Conservation (phyloP, 208 protist genomes). For the Novymonas esmeraldas region DNA sequence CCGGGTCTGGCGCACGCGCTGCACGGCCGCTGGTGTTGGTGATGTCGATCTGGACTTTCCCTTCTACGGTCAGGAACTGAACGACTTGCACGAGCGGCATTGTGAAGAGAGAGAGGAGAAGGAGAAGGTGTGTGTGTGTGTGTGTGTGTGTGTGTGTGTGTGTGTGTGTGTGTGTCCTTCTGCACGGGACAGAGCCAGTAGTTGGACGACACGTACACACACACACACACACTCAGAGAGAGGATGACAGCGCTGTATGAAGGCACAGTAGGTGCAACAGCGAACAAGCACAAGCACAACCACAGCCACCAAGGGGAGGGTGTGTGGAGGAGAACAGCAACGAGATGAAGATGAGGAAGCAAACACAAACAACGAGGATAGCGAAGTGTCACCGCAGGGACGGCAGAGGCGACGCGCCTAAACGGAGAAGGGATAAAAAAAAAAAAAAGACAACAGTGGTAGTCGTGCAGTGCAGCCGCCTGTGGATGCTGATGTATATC, state of each 20-base stretch:
- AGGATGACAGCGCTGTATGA: background rate
- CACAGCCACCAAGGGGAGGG: too few species aligned
- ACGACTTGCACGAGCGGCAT: constrained; percentile 40
- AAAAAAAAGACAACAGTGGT: too few species aligned
- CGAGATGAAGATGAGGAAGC: constrained; percentile 3
- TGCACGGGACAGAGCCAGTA: too few species aligned
- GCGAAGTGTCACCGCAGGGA: too few species aligned
- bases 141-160: background rate
- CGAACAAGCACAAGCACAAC: too few species aligned
- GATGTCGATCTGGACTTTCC: constrained; percentile 37
- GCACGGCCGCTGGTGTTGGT: constrained; percentile 33
- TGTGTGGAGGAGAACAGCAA: constrained; percentile 2
- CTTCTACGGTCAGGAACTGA: constrained; percentile 37
- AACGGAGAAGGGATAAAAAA: too few species aligned
- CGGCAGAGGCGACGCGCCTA: too few species aligned
- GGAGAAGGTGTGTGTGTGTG: background rate
- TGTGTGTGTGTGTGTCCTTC: too few species aligned
- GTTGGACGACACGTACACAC: too few species aligned
- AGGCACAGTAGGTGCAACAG: background rate
- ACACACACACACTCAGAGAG: background rate
- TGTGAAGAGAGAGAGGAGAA: background rate
- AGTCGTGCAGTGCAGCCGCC: too few species aligned
- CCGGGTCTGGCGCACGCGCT: background rate
- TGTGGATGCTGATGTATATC: too few species aligned
- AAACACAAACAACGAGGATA: background rate